Conservation (phyloP, 805 yeast genomes). For the Wickerhamiella domercqiae region DNA sequence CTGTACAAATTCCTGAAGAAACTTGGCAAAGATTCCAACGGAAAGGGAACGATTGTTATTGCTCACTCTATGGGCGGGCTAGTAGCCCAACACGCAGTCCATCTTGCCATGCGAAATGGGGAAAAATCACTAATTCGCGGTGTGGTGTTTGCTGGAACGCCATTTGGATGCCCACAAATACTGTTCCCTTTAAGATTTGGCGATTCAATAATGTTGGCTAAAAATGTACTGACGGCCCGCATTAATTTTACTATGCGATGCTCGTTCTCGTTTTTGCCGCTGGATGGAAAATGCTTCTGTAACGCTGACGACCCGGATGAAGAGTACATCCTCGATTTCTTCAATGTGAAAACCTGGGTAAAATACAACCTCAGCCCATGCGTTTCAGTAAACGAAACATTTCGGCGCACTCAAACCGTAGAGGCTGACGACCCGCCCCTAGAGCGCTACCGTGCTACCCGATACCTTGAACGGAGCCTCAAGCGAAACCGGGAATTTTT, state of each 20-base stretch:
- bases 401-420: constrained; percentile 8
- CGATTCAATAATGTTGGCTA: constrained; percentile 62
- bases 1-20: constrained; percentile 34
- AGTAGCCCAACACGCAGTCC: constrained; percentile 66
- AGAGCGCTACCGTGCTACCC: constrained; percentile 37
- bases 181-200: constrained; percentile 75
- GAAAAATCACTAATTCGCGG: constrained; percentile 57
- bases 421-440: constrained; percentile 8
- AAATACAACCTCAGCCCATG: constrained; percentile 61
- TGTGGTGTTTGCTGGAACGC: constrained; percentile 66
- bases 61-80: constrained; percentile 95
- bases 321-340: constrained; percentile 43
- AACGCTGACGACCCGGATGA: constrained; percentile 28
- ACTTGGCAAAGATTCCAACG: constrained; percentile 26
- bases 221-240: constrained; percentile 60
- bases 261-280: constrained; percentile 63
- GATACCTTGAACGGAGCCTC: constrained; percentile 49
- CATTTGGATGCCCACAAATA: constrained; percentile 70
- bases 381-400: constrained; percentile 28
- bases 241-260: constrained; percentile 82
- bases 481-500: constrained; percentile 42
- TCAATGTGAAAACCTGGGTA: constrained; percentile 69
- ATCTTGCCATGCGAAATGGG: constrained; percentile 25
- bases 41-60: constrained; percentile 48
- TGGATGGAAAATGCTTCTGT: constrained; percentile 52